Evolutionary conservation across 768 basidiomycete species (phyloP), one percentile per base, ranked within the genome.

Genomic region (Psilocybe tampanensis): DNA sequence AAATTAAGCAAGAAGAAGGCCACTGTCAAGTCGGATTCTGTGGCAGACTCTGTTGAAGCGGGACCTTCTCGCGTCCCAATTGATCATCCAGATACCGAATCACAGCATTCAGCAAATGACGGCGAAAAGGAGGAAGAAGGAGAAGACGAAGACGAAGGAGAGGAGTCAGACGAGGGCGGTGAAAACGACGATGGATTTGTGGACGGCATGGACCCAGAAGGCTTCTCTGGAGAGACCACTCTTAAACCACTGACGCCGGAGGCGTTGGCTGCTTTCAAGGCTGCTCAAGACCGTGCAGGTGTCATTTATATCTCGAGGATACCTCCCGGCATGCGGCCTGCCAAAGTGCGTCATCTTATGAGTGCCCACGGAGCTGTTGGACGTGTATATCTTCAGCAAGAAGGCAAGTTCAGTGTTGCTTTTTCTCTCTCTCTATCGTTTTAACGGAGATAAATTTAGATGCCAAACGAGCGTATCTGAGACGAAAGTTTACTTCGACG

Each of bases 271-370:
- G 84, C 81, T 18, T 94, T 88, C 74, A 85, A 88, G 64, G 82
- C 82, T 26, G 85, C 84, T 1, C 89, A 90, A 67, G 84, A 89
- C 29, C 80, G 80, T 39, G 86, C 94, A 18, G 95, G 95, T 0
- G 86, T 98, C 50, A 76, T 98, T 47, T 99, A 98, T 72, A 93
- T 99, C 42, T 97, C 95, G 15, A 83, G 97, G 29, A 90, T 98
- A 66, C 97, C 97, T 2, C 97, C 97, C 13, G 96, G 95, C 1
- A 98, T 99, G 97, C 92, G 90, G 19, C 97, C 97, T 24, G 82
- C 91, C 9, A 98, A 98, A 73, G 92, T 98, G 34, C 88, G 95
- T 56, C 94, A 98, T 73, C 78, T 99, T 41, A 89, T 99, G 88
- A 86, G 85, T 59, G 82, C 82, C 34, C 89, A 94, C 67, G 97